Conservation (phyloP, 1,284 basidiomycete genomes). For the Cryptococcus sp. region DNA sequence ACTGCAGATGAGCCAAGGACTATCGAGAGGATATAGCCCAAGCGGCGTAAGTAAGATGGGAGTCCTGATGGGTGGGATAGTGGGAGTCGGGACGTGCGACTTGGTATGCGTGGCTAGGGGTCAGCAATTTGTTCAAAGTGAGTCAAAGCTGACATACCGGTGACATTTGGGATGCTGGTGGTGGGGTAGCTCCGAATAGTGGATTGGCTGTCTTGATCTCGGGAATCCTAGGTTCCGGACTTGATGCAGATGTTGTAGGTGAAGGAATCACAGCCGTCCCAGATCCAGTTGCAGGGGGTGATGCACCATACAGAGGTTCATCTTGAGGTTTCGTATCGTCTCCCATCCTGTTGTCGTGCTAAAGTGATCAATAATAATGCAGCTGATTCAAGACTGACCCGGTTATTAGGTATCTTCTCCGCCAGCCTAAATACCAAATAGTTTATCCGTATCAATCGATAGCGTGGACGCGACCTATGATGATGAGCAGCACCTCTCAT, state of each 20-base stretch:
- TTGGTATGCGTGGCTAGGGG: background rate
- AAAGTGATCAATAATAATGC: too few species aligned
- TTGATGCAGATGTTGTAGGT: background rate
- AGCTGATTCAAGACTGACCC: too few species aligned
- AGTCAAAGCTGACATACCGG: too few species aligned
- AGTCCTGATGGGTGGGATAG: conserved; percentile 3
- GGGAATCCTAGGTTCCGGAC: background rate
- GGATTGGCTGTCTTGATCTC: background rate
- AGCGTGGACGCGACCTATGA: too few species aligned
- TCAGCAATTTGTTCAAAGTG: too few species aligned
- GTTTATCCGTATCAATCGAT: too few species aligned
- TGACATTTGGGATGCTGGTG: background rate
- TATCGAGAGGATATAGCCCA: conserved; percentile 39
- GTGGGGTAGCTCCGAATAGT: conserved; percentile 8
- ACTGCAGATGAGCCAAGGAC: conserved; percentile 35
- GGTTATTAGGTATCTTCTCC: too few species aligned
- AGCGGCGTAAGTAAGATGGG: conserved; percentile 24
- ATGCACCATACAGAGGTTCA: conserved; percentile 20
- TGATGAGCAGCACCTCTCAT: too few species aligned
- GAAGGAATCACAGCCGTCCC: background rate
- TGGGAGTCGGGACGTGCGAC: conserved; percentile 1
- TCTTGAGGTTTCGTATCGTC: conserved; percentile 1
- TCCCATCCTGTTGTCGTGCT: too few species aligned
- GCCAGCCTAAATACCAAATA: too few species aligned
- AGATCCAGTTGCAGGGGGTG: conserved; percentile 1